Conservation (phyloP, 2,329 filamentous ascomycete genomes). For the Fusarium goolgardi region DNA sequence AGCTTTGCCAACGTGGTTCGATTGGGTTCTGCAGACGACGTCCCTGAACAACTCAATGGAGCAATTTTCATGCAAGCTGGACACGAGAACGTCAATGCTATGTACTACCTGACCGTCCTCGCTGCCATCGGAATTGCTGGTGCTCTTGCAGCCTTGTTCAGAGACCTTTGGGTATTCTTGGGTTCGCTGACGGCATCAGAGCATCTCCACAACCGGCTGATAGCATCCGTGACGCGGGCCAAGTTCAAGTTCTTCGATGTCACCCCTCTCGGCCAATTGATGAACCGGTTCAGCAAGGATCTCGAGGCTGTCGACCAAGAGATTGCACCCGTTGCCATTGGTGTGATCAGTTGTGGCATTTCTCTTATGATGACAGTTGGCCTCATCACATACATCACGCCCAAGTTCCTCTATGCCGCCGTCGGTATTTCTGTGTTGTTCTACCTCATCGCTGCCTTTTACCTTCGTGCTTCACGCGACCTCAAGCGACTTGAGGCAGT, state of each 20-base stretch:
- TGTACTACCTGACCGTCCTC: constrained; percentile 87
- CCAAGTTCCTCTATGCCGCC: constrained; percentile 87
- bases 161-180: constrained; percentile 91
- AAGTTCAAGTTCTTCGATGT: constrained; percentile 99
- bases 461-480: constrained; percentile 92
- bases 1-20: constrained; percentile 55
- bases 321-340: constrained; percentile 90
- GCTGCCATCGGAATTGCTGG: constrained; percentile 82
- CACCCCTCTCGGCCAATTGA: constrained; percentile 93
- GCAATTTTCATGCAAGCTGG: constrained; percentile 3
- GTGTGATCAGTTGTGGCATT: constrained; percentile 72
- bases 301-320: constrained; percentile 96
- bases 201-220: constrained; percentile 82
- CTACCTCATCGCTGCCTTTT: constrained; percentile 84
- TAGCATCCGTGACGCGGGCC: constrained; percentile 83
- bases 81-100: constrained; percentile 73
- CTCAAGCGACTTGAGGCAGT: constrained; percentile 95
- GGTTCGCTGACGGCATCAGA: constrained; percentile 90
- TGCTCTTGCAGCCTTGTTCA: constrained; percentile 81
- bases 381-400: constrained; percentile 89
- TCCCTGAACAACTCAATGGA: constrained; percentile 7
- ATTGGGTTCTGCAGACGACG: constrained; percentile 49
- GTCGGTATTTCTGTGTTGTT: constrained; percentile 87
- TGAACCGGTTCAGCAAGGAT: constrained; percentile 99
- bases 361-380: constrained; percentile 85